These are phyloP conservation scores for Coemansia sp. DNA, from an alignment of 192 early-diverging fungal species.

Conservation along the genomic window DNA sequence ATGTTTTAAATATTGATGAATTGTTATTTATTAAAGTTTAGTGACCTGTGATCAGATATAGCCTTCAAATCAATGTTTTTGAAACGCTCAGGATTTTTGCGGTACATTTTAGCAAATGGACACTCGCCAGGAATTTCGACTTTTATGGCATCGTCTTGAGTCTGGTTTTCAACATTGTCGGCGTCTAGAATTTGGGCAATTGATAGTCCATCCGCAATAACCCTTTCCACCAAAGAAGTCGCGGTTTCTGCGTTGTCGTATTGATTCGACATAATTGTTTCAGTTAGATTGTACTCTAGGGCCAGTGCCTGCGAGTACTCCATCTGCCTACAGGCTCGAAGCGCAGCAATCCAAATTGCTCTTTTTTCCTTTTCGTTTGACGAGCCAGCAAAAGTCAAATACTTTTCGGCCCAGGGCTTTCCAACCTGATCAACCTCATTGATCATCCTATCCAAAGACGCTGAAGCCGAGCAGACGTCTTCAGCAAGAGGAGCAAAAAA, in stretches of 20 bases:
- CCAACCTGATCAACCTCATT: conserved; percentile 5
- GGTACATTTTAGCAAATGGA: conserved; percentile 51
- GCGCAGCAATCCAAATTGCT: conserved; percentile 22
- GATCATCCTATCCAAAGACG: conserved; percentile 7
- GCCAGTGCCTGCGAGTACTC: conserved; percentile 31
- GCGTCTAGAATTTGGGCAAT: neutral
- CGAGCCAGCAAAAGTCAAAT: conserved; percentile 1
- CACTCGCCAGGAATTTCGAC: conserved; percentile 31
- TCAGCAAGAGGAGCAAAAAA: conserved; percentile 29
- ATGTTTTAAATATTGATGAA: too few relatives aligned
- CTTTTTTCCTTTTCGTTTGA: conserved; percentile 1
- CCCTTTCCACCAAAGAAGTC: neutral
- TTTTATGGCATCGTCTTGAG: neutral
- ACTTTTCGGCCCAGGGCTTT: conserved; percentile 28
- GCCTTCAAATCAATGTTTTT: conserved; percentile 30
- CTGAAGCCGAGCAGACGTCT: neutral
- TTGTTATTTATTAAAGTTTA: conserved; percentile 9
- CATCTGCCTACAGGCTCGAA: conserved; percentile 12
- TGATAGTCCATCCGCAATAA: neutral
- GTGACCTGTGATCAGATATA: conserved; percentile 21
- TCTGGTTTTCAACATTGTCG: neutral
- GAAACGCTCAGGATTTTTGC: conserved; percentile 38
- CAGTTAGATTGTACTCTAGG: conserved; percentile 11
- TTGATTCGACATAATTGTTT: neutral
- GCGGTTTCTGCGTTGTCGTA: neutral